phyloP scores from a whole-genome alignment of 805 yeast genomes.

The Myxozyma kluyveri region DNA sequence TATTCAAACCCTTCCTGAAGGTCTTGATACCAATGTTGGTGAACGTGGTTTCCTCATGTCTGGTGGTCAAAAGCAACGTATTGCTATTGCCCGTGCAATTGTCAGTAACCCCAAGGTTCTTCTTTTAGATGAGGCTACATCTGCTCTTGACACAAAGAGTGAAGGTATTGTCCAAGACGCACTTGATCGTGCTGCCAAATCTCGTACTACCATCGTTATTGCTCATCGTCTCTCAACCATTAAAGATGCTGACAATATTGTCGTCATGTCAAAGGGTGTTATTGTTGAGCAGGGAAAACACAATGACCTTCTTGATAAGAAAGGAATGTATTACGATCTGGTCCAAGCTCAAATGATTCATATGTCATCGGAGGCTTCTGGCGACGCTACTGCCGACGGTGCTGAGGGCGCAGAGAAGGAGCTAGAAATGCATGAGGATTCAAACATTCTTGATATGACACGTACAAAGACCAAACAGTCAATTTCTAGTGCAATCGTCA shows the following conservation, averaged over 20 bases:
- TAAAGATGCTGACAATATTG: slow-evolving; percentile 47
- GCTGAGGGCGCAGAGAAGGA: slow-evolving; percentile 43
- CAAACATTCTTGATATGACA: background rate
- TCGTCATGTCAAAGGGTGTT: slow-evolving; percentile 46
- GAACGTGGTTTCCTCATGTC: slow-evolving; percentile 58
- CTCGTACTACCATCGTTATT: slow-evolving; percentile 49
- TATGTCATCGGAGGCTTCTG: slow-evolving; percentile 5
- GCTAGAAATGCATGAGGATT: background rate
- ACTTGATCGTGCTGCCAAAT: slow-evolving; percentile 37
- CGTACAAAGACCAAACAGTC: background rate
- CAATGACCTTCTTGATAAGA: slow-evolving; percentile 32
- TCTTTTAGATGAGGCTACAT: slow-evolving; percentile 64
- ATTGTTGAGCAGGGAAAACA: slow-evolving; percentile 45
- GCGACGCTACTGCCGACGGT: slow-evolving; percentile 17
- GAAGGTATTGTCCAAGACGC: slow-evolving; percentile 60
- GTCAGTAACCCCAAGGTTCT: slow-evolving; percentile 54
- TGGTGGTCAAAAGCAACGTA: slow-evolving; percentile 66
- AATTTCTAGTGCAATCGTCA: background rate
- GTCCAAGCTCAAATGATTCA: slow-evolving; percentile 41
- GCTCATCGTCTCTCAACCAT: slow-evolving; percentile 54
- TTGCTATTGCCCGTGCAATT: slow-evolving; percentile 63
- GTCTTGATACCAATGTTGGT: slow-evolving; percentile 52
- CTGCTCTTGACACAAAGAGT: slow-evolving; percentile 60
- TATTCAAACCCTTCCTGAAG: slow-evolving; percentile 51
- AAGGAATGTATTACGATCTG: slow-evolving; percentile 32